phyloP scores from a whole-genome alignment of 495 filamentous ascomycete species.

The Penicillium turbatum region DNA sequence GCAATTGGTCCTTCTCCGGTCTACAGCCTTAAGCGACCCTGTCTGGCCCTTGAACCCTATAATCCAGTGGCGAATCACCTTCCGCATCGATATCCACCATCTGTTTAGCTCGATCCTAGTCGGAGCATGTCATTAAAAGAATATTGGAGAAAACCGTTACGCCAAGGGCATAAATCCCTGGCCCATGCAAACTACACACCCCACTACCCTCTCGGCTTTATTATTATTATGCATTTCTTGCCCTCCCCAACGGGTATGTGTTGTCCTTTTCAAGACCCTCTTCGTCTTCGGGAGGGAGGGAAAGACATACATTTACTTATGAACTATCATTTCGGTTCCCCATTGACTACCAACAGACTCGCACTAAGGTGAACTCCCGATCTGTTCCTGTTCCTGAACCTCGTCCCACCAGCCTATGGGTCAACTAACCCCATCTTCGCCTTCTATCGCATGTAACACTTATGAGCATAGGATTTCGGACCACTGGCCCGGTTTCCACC shows the following conservation, averaged over 20 bases:
- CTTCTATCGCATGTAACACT: slow-evolving; percentile 15
- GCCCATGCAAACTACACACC: slow-evolving; percentile 22
- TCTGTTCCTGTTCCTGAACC: slow-evolving; percentile 10
- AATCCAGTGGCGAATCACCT: slow-evolving; percentile 17
- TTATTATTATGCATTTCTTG: slow-evolving; percentile 2
- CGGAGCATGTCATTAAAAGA: slow-evolving; percentile 23
- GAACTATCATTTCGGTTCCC: neutral
- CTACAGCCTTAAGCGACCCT: slow-evolving; percentile 21
- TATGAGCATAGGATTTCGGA: slow-evolving; percentile 12
- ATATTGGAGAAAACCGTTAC: slow-evolving; percentile 37
- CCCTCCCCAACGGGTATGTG: neutral
- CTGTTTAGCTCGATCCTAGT: slow-evolving; percentile 24
- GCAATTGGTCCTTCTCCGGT: slow-evolving; percentile 11
- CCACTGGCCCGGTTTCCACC: slow-evolving; percentile 11
- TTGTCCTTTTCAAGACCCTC: neutral
- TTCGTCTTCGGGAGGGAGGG: neutral
- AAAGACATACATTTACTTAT: neutral
- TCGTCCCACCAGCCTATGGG: slow-evolving; percentile 12
- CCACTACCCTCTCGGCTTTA: slow-evolving; percentile 19
- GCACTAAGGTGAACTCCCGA: slow-evolving; percentile 14
- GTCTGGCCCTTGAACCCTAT: slow-evolving; percentile 24
- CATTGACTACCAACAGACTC: neutral
- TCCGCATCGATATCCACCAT: slow-evolving; percentile 1
- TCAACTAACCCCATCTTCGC: slow-evolving; percentile 5
- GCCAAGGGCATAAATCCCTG: slow-evolving; percentile 29